A percentile compares a stretch with the other conserved stretches of the same genome.
phyloP scores from a whole-genome alignment of 177 flowering plant genomes.

The Vitis hybrid region DNA sequence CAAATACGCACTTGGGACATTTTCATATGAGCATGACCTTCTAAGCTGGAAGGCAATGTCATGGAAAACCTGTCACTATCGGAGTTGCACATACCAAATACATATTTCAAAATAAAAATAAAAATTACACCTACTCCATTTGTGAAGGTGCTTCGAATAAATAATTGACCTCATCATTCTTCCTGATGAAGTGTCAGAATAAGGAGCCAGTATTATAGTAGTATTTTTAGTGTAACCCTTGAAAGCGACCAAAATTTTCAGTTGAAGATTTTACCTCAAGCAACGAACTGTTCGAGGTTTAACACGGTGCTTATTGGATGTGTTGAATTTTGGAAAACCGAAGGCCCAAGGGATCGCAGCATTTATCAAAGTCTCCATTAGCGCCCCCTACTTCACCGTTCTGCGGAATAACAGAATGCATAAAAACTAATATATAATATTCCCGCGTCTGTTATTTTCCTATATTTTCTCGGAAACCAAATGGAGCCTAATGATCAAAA shows the following conservation, averaged over 20 bases:
- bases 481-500: too few relatives aligned
- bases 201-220: too few relatives aligned
- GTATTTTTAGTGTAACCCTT: not conserved
- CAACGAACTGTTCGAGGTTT: constrained; percentile 21
- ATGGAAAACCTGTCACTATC: not conserved
- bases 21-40: constrained; percentile 20
- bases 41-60: constrained; percentile 25
- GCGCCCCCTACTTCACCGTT: not conserved
- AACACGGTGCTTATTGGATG: not conserved
- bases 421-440: too few relatives aligned
- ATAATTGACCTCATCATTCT: constrained; percentile 26
- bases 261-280: constrained; percentile 20
- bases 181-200: constrained; percentile 17
- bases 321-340: not conserved
- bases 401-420: not conserved
- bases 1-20: constrained; percentile 23
- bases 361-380: constrained; percentile 22
- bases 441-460: too few relatives aligned
- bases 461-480: too few relatives aligned
- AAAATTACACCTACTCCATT: constrained; percentile 26
- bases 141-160: constrained; percentile 14
- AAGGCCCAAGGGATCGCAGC: constrained; percentile 12
- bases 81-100: not conserved
- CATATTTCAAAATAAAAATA: not conserved
- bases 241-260: not conserved